Conservation (phyloP, 202 grass and related monocot genomes). For the Setaria italica region DNA sequence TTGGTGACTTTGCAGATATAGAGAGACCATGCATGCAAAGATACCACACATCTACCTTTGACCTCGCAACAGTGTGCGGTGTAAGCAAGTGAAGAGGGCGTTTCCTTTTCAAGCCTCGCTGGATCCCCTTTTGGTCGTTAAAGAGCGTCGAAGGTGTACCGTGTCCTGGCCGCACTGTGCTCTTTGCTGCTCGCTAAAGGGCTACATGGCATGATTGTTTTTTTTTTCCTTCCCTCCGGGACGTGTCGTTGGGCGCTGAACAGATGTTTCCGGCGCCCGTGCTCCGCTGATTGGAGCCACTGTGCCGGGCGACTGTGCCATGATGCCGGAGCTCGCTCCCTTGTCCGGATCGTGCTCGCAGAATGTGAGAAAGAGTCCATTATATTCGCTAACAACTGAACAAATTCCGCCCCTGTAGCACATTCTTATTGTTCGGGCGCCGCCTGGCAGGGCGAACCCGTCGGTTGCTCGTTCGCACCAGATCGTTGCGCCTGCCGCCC, state of each 20-base stretch:
- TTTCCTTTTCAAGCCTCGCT: not conserved
- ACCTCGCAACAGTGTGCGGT: not conserved
- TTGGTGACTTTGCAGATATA: not conserved
- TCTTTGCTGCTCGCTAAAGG: not conserved
- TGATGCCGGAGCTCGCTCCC: not conserved
- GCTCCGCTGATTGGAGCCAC: not conserved
- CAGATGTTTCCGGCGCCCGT: not conserved
- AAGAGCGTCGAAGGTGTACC: not conserved
- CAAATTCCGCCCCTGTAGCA: slow-evolving; percentile 37
- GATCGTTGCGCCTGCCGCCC: no score
- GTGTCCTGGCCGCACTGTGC: slow-evolving; percentile 6
- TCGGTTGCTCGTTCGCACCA: not conserved
- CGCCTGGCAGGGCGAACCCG: not conserved
- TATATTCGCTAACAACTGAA: slow-evolving; percentile 4
- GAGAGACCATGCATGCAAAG: not conserved
- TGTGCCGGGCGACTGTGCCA: not conserved
- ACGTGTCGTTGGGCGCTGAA: slow-evolving; percentile 10
- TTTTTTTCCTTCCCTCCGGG: no score
- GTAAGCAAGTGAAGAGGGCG: not conserved
- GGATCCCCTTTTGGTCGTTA: slow-evolving; percentile 13
- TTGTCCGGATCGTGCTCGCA: slow-evolving; percentile 19
- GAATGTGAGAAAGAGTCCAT: slow-evolving; percentile 8
- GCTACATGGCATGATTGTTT: slow-evolving; percentile 2
- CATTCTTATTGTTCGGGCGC: slow-evolving; percentile 26
- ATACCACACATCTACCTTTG: no score